phyloP scores from a whole-genome alignment of 176 grass and related monocot genomes.

The Aegilops speltoides region DNA sequence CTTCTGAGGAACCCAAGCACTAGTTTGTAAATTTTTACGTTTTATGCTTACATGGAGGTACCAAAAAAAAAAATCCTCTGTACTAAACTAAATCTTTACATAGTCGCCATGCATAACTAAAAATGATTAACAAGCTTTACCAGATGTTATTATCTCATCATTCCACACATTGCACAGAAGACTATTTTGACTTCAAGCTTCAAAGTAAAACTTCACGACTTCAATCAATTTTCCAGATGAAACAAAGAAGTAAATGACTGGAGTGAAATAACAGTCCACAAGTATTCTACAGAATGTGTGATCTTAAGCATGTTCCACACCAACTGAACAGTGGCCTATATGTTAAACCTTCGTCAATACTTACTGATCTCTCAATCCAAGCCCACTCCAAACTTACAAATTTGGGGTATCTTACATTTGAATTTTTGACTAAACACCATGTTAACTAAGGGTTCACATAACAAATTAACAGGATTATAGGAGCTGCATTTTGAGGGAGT shows the following conservation, averaged over 20 bases:
- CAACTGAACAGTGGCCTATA: neutral
- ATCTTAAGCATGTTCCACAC: constrained; percentile 13
- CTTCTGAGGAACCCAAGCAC: neutral
- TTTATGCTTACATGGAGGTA: neutral
- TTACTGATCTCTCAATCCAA: neutral
- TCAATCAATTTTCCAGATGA: constrained; percentile 16
- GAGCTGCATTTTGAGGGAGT: constrained; percentile 6
- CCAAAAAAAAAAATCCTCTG: neutral
- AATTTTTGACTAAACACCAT: neutral
- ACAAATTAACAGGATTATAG: constrained; percentile 4
- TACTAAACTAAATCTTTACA: neutral
- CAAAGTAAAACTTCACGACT: constrained; percentile 1
- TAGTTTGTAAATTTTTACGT: neutral
- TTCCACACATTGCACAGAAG: neutral
- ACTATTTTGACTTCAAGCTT: constrained; percentile 21
- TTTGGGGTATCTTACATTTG: neutral
- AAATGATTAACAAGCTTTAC: neutral
- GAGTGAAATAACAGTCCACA: neutral
- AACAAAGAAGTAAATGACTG: constrained; percentile 14
- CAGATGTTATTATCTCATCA: neutral
- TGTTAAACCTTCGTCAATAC: neutral
- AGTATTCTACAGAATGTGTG: neutral
- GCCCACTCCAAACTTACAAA: neutral
- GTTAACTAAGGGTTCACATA: neutral
- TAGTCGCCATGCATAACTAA: constrained; percentile 1